These are phyloP conservation scores for Rosa chinensis DNA, from an alignment of 306 rosid species.

Conservation along the genomic window DNA sequence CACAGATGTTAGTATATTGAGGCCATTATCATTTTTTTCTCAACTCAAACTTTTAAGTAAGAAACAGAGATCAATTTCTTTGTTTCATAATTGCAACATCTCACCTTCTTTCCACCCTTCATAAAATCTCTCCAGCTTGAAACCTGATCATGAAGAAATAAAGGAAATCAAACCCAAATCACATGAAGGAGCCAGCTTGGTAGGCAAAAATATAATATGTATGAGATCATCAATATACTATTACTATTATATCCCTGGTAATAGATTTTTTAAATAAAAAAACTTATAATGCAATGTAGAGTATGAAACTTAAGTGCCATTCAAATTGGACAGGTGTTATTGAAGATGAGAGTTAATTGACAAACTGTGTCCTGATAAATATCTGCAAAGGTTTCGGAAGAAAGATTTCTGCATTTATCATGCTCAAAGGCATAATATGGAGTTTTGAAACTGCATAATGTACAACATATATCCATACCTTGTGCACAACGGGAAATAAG, in stretches of 20 bases:
- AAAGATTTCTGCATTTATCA: neutral
- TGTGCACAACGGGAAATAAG: neutral
- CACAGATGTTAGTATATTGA: neutral
- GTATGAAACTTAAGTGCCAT: neutral
- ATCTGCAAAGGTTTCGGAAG: neutral
- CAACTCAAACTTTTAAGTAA: neutral
- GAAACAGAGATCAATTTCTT: neutral
- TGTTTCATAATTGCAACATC: conserved; percentile 15
- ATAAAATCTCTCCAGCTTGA: conserved; percentile 99
- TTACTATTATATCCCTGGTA: neutral
- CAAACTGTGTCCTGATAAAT: neutral
- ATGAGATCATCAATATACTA: neutral
- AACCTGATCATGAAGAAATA: conserved; percentile 55
- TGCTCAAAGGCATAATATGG: neutral
- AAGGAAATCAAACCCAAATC: neutral
- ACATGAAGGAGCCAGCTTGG: neutral
- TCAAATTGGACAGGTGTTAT: neutral
- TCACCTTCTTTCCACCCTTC: conserved; percentile 98
- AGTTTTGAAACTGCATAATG: neutral
- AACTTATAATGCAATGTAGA: neutral
- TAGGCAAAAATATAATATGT: neutral
- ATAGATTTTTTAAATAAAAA: neutral
- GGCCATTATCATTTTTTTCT: neutral
- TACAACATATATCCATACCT: neutral
- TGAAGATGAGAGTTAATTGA: neutral